Conservation (phyloP, 345 rosid genomes). For the Pugionium cornutum region DNA sequence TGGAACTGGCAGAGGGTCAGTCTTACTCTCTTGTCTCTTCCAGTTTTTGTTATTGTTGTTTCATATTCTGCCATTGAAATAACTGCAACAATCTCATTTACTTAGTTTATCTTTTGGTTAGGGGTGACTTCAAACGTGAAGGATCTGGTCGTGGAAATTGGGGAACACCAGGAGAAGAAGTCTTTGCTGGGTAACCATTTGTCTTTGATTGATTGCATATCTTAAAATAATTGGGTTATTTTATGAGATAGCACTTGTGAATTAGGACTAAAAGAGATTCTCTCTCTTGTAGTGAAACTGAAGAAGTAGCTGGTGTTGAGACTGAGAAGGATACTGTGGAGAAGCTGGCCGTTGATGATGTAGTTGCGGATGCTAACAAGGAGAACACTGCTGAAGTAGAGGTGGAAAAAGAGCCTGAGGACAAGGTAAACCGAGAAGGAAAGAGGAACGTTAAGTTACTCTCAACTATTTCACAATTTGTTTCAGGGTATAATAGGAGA, state of each 20-base stretch:
- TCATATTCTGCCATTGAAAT: slow-evolving; percentile 7
- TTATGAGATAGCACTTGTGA: slow-evolving; percentile 1
- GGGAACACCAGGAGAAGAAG: slow-evolving; percentile 82
- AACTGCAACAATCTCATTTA: neutral
- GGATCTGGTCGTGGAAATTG: slow-evolving; percentile 96
- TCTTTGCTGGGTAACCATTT: slow-evolving; percentile 60
- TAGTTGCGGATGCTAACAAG: slow-evolving; percentile 65
- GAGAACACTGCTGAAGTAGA: slow-evolving; percentile 54
- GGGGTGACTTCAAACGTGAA: slow-evolving; percentile 78
- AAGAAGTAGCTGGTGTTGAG: slow-evolving; percentile 54
- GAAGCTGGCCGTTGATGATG: slow-evolving; percentile 67
- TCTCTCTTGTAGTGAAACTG: slow-evolving; percentile 57
- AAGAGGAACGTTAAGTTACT: neutral
- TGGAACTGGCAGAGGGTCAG: slow-evolving; percentile 96
- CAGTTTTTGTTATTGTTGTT: neutral
- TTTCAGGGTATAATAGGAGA: neutral
- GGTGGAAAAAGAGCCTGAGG: slow-evolving; percentile 86
- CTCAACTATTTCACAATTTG: neutral
- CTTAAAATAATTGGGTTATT: too few species aligned
- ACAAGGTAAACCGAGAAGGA: slow-evolving; percentile 52
- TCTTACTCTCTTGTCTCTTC: neutral
- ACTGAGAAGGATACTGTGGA: slow-evolving; percentile 57
- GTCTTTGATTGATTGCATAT: neutral
- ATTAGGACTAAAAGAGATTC: slow-evolving; percentile 25
- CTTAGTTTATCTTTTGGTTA: slow-evolving; percentile 24